A percentile compares a stretch with the other conserved stretches of the same genome.
Conservation (phyloP, 768 basidiomycete genomes). For the Mycena filopes region DNA sequence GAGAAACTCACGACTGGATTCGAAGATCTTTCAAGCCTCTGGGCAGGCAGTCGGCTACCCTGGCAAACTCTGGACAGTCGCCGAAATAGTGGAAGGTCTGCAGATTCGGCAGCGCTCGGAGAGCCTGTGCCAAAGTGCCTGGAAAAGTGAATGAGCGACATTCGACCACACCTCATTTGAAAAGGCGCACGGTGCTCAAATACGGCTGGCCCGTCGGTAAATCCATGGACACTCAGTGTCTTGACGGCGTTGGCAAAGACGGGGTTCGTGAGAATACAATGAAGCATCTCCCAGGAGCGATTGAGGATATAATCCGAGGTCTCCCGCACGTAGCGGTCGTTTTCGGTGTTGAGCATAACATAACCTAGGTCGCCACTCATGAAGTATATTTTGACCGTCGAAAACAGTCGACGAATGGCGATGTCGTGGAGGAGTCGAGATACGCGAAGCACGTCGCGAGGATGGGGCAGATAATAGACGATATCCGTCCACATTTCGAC, state of each 20-base stretch:
- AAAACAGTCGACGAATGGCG: constrained; percentile 45
- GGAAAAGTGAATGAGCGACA: constrained; percentile 7
- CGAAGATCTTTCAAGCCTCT: constrained; percentile 38
- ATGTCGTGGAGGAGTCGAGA: constrained; percentile 52
- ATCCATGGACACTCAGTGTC: constrained; percentile 50
- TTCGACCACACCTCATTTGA: neutral
- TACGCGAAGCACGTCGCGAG: constrained; percentile 42
- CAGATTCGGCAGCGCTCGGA: constrained; percentile 44
- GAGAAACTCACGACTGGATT: constrained; percentile 44
- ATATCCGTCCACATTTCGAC: constrained; percentile 53
- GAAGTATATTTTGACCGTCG: constrained; percentile 50
- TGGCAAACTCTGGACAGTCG: constrained; percentile 41
- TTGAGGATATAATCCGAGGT: constrained; percentile 44
- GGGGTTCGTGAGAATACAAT: constrained; percentile 47
- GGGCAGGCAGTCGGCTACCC: constrained; percentile 45
- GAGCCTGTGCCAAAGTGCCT: constrained; percentile 50
- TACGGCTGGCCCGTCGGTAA: constrained; percentile 45
- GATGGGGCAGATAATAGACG: constrained; percentile 41
- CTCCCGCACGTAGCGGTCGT: constrained; percentile 41
- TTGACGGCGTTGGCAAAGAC: constrained; percentile 48
- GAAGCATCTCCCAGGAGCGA: constrained; percentile 53
- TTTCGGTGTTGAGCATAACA: constrained; percentile 45
- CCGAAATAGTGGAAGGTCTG: constrained; percentile 53
- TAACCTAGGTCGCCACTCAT: constrained; percentile 41
- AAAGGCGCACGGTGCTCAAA: constrained; percentile 48